A percentile compares a stretch with the other conserved stretches of the same genome.
Conservation (phyloP, 228 moss, liverwort and hornwort genomes). For the Sphagnum fallax region DNA sequence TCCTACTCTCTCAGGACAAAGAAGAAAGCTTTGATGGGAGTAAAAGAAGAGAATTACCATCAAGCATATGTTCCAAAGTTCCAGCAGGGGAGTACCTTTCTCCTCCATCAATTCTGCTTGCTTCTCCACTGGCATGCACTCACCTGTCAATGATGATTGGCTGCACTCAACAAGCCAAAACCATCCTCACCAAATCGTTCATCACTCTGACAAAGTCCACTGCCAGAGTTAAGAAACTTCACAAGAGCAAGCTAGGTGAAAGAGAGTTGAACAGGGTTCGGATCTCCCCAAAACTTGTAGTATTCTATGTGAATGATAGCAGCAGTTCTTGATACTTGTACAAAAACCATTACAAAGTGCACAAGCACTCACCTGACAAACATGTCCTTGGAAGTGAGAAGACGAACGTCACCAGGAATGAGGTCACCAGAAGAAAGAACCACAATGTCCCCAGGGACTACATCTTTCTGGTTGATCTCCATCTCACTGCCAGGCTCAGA, state of each 20-base stretch:
- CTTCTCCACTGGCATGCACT: slow-evolving; percentile 15
- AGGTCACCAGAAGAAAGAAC: slow-evolving; percentile 11
- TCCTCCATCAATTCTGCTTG: slow-evolving; percentile 9
- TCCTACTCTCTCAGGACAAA: too few relatives aligned
- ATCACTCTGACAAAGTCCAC: too few relatives aligned
- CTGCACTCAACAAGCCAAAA: slow-evolving; percentile 3
- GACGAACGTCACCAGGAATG: slow-evolving; percentile 10
- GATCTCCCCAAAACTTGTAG: too few relatives aligned
- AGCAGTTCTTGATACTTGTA: too few relatives aligned
- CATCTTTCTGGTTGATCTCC: slow-evolving; percentile 17
- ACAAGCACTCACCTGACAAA: slow-evolving; percentile 9
- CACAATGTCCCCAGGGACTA: slow-evolving; percentile 12
- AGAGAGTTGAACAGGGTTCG: too few relatives aligned
- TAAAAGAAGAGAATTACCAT: slow-evolving; percentile 1
- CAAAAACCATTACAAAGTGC: too few relatives aligned
- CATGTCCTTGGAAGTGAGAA: slow-evolving; percentile 12
- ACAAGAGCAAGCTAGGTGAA: too few relatives aligned
- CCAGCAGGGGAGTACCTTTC: slow-evolving; percentile 4
- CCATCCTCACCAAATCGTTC: too few relatives aligned
- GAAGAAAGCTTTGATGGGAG: too few relatives aligned
- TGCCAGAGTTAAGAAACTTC: too few relatives aligned
- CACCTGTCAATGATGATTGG: slow-evolving; percentile 14
- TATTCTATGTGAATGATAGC: too few relatives aligned
- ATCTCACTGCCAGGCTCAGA: slow-evolving; percentile 7
- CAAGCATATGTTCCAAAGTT: slow-evolving; percentile 13